Base-by-base conservation (phyloP, 371 early-diverging fungal species). In the Rhizopus delemar region DNA sequence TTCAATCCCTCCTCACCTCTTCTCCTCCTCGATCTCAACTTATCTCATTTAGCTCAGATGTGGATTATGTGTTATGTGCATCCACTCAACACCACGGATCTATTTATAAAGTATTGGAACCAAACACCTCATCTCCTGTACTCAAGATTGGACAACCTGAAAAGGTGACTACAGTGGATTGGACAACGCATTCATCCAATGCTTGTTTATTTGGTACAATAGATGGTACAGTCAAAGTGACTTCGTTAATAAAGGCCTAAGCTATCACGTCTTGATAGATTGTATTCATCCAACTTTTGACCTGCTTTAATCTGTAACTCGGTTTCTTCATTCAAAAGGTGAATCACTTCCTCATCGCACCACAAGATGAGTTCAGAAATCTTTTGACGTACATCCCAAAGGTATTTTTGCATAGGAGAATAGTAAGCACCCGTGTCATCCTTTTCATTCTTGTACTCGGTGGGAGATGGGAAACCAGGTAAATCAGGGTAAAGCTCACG, bases 161-260 rank as follows among this genome's bases (percentile, higher is more conserved):
- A 51, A 71, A 75, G 7, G 50, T 85, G 13, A 83, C 83, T 0
- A 66, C 80, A 3, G 83, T 83, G 2, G 85, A 83, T 57, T 85
- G 85, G 85, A 81, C 83, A 2, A 71, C 22, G 22, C 22, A 69
- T 51, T 66, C 82, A 5, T 82, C 79, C 0, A 82, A 76, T 55
- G 78, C 85, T 32, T 83, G 83, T 51, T 63, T 85, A 29, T 64
- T 83, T 35, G 85, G 82, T 35, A 77, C 75, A 15, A 70, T 66
- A 15, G 85, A 85, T 62, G 85, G 85, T 2, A 82, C 72, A 28
- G 75, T 85, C 58, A 81, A 79, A 53, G 77, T 85, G 35, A 79
- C 81, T 35, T 80, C 73, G 45, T 56, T 85, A 43, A 79, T 85
- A 65, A 78, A 78, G 58, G 75, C 81, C 12, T 84, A 71, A 59